Evolutionary conservation across 2,329 filamentous ascomycete genomes (phyloP).

Genomic region (Curvularia spicifera): DNA sequence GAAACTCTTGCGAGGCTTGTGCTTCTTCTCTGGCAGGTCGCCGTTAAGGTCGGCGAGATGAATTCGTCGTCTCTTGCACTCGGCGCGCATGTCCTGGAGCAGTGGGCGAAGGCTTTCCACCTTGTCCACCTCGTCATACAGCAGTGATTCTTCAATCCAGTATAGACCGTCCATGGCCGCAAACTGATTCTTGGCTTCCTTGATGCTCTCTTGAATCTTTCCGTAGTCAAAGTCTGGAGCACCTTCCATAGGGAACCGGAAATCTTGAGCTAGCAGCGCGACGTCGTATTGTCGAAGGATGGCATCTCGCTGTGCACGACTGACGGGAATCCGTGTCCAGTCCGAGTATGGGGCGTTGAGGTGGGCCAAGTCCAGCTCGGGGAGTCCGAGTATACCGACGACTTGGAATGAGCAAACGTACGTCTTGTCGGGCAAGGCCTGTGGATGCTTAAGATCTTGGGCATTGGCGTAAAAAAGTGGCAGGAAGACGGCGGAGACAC

Average conservation of each 20-base stretch:
- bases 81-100: conserved; percentile 38
- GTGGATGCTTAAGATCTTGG: conserved; percentile 34
- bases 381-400: conserved; percentile 50
- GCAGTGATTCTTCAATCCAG: conserved; percentile 44
- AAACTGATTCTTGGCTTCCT: conserved; percentile 47
- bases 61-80: conserved; percentile 35
- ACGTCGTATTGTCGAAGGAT: conserved; percentile 49
- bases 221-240: conserved; percentile 47
- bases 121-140: conserved; percentile 41
- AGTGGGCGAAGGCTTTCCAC: conserved; percentile 37
- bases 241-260: conserved; percentile 48
- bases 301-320: conserved; percentile 41
- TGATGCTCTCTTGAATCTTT: conserved; percentile 46
- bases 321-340: conserved; percentile 49
- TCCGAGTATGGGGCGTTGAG: conserved; percentile 42
- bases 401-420: conserved; percentile 51
- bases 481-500: conserved; percentile 48
- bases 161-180: conserved; percentile 48
- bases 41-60: conserved; percentile 31
- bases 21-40: conserved; percentile 33
- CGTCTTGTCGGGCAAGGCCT: conserved; percentile 30
- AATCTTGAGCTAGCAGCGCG: conserved; percentile 49
- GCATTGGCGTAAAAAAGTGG: conserved; percentile 47
- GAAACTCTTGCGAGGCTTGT: conserved; percentile 46
- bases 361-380: conserved; percentile 47